Evolutionary conservation across 225 moss, liverwort and hornwort species (phyloP).

Genomic region (Bryum argenteum): DNA sequence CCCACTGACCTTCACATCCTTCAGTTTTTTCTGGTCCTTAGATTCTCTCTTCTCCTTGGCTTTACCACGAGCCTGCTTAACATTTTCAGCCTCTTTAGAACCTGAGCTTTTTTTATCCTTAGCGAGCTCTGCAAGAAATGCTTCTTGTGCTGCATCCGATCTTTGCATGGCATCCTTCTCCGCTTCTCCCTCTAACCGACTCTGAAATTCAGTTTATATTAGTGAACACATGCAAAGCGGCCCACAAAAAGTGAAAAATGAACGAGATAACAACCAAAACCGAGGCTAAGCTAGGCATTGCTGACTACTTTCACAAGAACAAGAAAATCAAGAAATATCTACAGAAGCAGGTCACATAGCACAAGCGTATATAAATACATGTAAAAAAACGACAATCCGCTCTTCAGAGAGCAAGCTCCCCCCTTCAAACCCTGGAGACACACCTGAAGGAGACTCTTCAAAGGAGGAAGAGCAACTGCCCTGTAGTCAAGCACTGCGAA

Average conservation of each 20-base stretch:
- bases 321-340: not conserved
- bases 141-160: conserved; percentile 50
- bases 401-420: not conserved
- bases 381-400: conserved; percentile 11
- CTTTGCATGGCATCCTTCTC: conserved; percentile 52
- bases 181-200: conserved; percentile 50
- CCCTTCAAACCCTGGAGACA: conserved; percentile 12
- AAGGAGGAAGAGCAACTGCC: conserved; percentile 51
- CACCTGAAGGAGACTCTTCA: conserved; percentile 53
- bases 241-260: conserved; percentile 1
- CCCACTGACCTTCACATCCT: conserved; percentile 50
- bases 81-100: conserved; percentile 38
- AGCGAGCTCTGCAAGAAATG: conserved; percentile 55
- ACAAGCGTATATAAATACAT: not conserved
- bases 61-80: conserved; percentile 47
- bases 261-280: conserved; percentile 3
- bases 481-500: conserved; percentile 45
- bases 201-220: conserved; percentile 31
- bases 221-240: conserved; percentile 15
- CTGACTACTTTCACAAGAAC: conserved; percentile 13
- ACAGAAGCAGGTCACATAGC: conserved; percentile 9
- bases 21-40: conserved; percentile 48
- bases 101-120: conserved; percentile 40
- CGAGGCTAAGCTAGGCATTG: conserved; percentile 7
- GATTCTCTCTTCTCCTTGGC: conserved; percentile 50